A percentile compares a stretch with the other conserved stretches of the same genome.
phyloP scores from a whole-genome alignment of 108 stramenopile species.

The Skeletonema menzelii region DNA sequence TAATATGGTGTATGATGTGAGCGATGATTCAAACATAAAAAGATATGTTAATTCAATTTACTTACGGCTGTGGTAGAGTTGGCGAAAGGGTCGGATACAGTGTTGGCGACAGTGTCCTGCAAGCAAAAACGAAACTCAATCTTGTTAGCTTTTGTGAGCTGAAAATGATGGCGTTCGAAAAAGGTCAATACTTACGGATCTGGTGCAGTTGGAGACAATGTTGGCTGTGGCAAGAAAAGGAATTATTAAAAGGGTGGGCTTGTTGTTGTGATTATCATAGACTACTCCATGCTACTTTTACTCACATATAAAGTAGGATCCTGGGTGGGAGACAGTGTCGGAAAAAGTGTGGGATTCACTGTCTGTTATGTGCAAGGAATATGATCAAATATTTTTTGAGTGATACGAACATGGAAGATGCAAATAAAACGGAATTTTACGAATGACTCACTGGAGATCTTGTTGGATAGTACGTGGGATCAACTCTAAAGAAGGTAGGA shows the following conservation, averaged over 20 bases:
- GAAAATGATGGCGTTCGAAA: neutral
- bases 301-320: neutral
- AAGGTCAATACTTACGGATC: neutral
- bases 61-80: neutral
- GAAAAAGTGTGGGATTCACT: neutral
- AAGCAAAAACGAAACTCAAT: neutral
- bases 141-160: neutral
- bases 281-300: neutral
- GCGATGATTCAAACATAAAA: neutral
- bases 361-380: neutral
- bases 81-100: neutral
- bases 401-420: neutral
- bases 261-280: neutral
- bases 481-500: neutral
- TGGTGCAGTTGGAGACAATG: neutral
- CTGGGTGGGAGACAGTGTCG: neutral
- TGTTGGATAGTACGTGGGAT: neutral
- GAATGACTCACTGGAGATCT: neutral
- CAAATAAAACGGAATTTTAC: neutral
- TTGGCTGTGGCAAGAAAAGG: neutral
- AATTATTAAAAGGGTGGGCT: neutral
- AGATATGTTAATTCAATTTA: neutral
- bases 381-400: neutral
- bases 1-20: no score
- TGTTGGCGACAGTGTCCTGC: slow-evolving; percentile 1